Base-by-base conservation (phyloP, 768 basidiomycete genomes). In the Asterophora lycoperdoides region DNA sequence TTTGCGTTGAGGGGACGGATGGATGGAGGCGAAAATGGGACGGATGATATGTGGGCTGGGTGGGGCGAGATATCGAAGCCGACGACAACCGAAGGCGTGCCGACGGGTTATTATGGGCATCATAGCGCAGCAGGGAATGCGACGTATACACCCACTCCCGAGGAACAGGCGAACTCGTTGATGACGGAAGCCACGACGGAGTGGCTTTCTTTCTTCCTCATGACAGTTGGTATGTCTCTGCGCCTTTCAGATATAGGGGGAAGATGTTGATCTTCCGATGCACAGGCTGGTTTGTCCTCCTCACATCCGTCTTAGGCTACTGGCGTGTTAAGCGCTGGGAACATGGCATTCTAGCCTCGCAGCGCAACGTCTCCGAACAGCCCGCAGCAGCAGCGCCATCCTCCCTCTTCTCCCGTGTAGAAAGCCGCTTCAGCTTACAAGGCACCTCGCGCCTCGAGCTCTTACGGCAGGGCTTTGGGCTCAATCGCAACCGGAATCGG, bases 171-270 rank as follows among this genome's bases (percentile, higher is more conserved):
- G 13, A 64, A 59, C 33, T 54, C 66, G 17, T 44, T 77, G 15
- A 66, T 81, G 4, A 71, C 73, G n/a, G 79, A 86, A 64, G 77
- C 83, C 18, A 89, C 93, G 0, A 86, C 87, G 18, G 93, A 97
- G 62, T 97, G 92, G 92, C 70, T 98, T 43, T 90, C 91, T 13
- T 98, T 97, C 72, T 81, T 94, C 69, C 69, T 97, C 56, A 96
- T 97, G 90, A 91, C 86, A 30, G 71, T 92, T 41, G 84, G 84
- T 83, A 54, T 35, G 81, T 49, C 6, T 32, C 20, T 28, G 14
- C 4, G 2, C 17, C 3, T 30, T 28, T 10, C 10, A 19, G 15
- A 8, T 41, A 18, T 20, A 19, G 50, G 39, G 28, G 9, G 3
- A n/a, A n/a, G 30, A 14, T 40, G 20, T 34, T 56, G 11, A 44